Percentiles rank a stretch among this genome's conserved stretches.
Evolutionary conservation across 1,139 yeast genomes (phyloP).

Genomic region (Yamadazyma diospyri): DNA sequence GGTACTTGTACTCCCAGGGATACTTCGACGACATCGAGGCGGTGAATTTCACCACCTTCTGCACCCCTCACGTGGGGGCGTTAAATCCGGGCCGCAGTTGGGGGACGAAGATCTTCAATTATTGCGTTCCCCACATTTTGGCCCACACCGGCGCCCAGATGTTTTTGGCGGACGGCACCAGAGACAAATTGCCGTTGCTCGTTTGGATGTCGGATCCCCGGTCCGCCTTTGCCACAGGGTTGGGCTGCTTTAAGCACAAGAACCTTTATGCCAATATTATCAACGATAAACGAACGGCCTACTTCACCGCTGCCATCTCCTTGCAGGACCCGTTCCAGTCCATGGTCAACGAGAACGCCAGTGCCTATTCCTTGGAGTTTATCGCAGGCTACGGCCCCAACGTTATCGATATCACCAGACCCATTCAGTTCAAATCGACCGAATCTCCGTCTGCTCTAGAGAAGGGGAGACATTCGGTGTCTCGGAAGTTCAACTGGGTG

Average conservation of each 20-base stretch:
- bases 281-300: constrained; percentile 75
- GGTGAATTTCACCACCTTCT: constrained; percentile 67
- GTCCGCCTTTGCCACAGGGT: constrained; percentile 57
- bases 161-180: constrained; percentile 52
- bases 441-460: constrained; percentile 6
- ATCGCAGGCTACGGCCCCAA: constrained; percentile 51
- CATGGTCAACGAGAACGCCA: constrained; percentile 34
- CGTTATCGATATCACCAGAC: constrained; percentile 45
- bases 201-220: constrained; percentile 61
- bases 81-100: constrained; percentile 56
- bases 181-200: constrained; percentile 46
- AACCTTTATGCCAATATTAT: constrained; percentile 70
- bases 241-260: constrained; percentile 47
- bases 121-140: constrained; percentile 55
- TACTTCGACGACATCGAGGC: constrained; percentile 50
- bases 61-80: constrained; percentile 82
- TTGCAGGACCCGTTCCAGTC: constrained; percentile 58
- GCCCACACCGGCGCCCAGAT: constrained; percentile 73
- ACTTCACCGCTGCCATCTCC: constrained; percentile 78
- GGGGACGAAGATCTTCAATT: constrained; percentile 50
- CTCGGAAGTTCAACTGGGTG: constrained; percentile 45
- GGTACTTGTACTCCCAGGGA: constrained; percentile 54
- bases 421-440: constrained; percentile 16
- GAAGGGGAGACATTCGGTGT: constrained; percentile 14
- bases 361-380: constrained; percentile 42